Evolutionary conservation across 306 rosid genomes (phyloP).

Genomic region (Phaseolus lunatus): DNA sequence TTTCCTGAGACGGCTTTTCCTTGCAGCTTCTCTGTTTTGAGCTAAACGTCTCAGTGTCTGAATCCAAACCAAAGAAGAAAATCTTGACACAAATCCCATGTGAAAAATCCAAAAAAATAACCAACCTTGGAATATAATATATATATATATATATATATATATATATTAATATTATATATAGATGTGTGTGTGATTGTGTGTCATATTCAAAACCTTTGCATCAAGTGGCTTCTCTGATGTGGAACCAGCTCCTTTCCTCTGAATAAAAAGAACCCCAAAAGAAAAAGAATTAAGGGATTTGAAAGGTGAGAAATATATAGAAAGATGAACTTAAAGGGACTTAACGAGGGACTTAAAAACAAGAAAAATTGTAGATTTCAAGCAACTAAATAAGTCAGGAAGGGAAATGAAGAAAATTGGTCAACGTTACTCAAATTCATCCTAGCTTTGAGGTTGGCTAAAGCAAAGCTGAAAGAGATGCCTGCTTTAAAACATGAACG

Average conservation of each 20-base stretch:
- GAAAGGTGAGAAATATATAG: background rate
- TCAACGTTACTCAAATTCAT: constrained; percentile 4
- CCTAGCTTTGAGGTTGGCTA: constrained; percentile 24
- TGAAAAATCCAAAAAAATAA: background rate
- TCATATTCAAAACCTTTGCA: constrained; percentile 70
- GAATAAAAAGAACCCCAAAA: constrained; percentile 38
- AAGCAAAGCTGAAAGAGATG: constrained; percentile 33
- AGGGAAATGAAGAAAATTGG: constrained; percentile 21
- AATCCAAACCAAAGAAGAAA: constrained; percentile 27
- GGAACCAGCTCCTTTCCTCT: constrained; percentile 84
- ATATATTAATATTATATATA: constrained; percentile 8
- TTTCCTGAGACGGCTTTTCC: constrained; percentile 92
- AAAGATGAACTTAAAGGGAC: background rate
- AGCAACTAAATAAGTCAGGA: background rate
- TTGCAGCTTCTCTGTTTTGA: constrained; percentile 97
- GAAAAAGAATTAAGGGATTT: background rate
- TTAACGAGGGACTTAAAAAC: constrained; percentile 16
- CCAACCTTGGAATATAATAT: background rate
- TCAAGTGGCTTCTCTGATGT: constrained; percentile 83
- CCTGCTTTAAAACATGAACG: constrained; percentile 9
- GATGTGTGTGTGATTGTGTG: background rate
- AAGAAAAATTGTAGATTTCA: constrained; percentile 18
- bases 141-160: too few species aligned
- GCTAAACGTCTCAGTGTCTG: constrained; percentile 94
- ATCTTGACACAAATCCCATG: constrained; percentile 22